Evolutionary conservation across 805 yeast species (phyloP).

Genomic region (Metschnikowia noctiluminum): DNA sequence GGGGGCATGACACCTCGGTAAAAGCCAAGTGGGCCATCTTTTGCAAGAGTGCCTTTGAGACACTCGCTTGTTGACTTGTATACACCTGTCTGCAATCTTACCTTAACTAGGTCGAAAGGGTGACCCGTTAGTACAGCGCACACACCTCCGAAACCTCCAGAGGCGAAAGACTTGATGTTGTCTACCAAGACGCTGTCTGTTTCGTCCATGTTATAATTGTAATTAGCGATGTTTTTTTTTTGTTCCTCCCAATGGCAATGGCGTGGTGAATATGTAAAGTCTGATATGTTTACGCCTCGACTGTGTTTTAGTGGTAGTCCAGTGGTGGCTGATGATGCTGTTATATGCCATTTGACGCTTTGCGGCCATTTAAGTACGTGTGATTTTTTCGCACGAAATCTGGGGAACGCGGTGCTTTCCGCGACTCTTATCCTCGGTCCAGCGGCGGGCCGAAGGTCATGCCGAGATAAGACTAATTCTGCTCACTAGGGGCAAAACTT

Average conservation of each 20-base stretch:
- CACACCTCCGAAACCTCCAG: conserved; percentile 96
- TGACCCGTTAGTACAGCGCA: conserved; percentile 96
- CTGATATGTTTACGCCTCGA: no score
- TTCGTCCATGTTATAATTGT: conserved; percentile 36
- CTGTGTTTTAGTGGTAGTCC: no score
- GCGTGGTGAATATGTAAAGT: no score
- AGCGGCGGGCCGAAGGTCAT: conserved; percentile 4
- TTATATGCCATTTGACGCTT: not conserved
- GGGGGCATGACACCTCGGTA: conserved; percentile 96
- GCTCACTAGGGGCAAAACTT: no score
- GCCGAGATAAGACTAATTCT: not conserved
- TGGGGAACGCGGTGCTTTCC: conserved; percentile 11
- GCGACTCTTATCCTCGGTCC: conserved; percentile 11
- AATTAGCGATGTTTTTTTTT: no score
- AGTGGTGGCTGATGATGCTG: no score
- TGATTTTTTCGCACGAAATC: conserved; percentile 10
- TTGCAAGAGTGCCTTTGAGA: conserved; percentile 63
- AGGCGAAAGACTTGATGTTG: conserved; percentile 79
- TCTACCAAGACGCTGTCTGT: conserved; percentile 54
- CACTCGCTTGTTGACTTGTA: conserved; percentile 63
- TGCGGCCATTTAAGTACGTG: conserved; percentile 4
- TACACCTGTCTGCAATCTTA: conserved; percentile 82
- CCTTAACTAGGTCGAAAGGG: conserved; percentile 93
- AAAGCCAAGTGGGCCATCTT: conserved; percentile 75
- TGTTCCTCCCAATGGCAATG: no score